Conservation (phyloP, 371 early-diverging fungal genomes). For the Mucor plumbeus region DNA sequence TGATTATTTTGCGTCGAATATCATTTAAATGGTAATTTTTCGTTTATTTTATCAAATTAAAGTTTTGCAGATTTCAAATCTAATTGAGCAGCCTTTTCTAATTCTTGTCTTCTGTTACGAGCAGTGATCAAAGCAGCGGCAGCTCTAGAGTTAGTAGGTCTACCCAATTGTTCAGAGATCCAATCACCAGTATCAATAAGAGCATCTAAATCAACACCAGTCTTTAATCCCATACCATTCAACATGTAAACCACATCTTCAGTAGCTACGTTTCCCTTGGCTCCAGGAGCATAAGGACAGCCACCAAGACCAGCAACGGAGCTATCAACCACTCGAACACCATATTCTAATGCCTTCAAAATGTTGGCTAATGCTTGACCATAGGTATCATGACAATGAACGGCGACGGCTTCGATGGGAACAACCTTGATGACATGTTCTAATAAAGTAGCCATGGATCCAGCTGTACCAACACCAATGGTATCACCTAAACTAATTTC, state of each 20-base stretch:
- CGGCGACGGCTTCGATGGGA: constrained; percentile 81
- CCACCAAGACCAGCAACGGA: constrained; percentile 96
- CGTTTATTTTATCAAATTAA: constrained; percentile 6
- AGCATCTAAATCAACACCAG: constrained; percentile 78
- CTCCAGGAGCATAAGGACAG: constrained; percentile 96
- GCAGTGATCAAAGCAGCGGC: constrained; percentile 49
- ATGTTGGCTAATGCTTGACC: constrained; percentile 98
- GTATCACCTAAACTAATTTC: constrained; percentile 97
- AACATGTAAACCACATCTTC: constrained; percentile 97
- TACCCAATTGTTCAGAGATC: constrained; percentile 81
- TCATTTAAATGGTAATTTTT: background rate
- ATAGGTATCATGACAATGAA: constrained; percentile 98
- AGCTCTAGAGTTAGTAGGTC: constrained; percentile 58
- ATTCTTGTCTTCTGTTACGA: constrained; percentile 24
- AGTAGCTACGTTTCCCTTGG: constrained; percentile 96
- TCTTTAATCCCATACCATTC: constrained; percentile 81
- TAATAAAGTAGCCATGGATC: constrained; percentile 75
- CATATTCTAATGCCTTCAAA: constrained; percentile 79
- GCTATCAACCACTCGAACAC: constrained; percentile 91
- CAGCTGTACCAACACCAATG: constrained; percentile 93
- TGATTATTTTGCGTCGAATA: too few species aligned
- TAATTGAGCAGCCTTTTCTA: constrained; percentile 19
- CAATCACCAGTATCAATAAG: constrained; percentile 81
- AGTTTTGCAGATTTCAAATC: constrained; percentile 13
- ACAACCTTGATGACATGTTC: constrained; percentile 75